Percentiles rank a stretch among this genome's conserved stretches.
These are phyloP conservation scores for Lichtheimia hyalospora DNA, from an alignment of 371 early-diverging fungal genomes.

Conservation along the genomic window DNA sequence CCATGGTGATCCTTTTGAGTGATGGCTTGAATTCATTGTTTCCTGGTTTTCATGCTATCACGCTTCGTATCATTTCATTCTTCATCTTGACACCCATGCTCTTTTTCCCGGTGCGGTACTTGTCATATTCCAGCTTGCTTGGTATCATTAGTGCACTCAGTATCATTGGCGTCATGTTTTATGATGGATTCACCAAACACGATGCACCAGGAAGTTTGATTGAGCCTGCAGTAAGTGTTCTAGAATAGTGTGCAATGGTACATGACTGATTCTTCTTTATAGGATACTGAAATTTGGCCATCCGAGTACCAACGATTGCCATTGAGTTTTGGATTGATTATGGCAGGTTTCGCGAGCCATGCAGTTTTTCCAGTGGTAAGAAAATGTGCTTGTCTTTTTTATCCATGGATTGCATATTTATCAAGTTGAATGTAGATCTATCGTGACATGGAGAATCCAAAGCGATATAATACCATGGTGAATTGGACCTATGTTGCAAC, in stretches of 20 bases:
- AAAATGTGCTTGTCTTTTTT: too few relatives aligned
- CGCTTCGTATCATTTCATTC: conserved; percentile 35
- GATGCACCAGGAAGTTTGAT: conserved; percentile 60
- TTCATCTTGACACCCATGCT: conserved; percentile 47
- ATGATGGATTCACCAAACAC: conserved; percentile 51
- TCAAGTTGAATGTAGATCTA: too few relatives aligned
- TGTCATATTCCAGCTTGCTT: conserved; percentile 51
- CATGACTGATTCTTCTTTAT: conserved; percentile 11
- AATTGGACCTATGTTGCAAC: conserved; percentile 40
- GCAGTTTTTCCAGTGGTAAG: conserved; percentile 48
- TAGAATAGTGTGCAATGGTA: neutral
- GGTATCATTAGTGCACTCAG: conserved; percentile 51
- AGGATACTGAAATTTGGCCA: conserved; percentile 40
- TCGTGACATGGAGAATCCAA: conserved; percentile 51
- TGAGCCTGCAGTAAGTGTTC: conserved; percentile 50
- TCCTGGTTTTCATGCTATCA: conserved; percentile 25
- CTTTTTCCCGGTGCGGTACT: conserved; percentile 48
- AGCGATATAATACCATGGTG: conserved; percentile 39
- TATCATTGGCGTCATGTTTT: conserved; percentile 41
- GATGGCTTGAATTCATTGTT: conserved; percentile 46
- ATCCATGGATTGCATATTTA: too few relatives aligned
- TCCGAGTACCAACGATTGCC: conserved; percentile 32
- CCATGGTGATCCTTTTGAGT: conserved; percentile 42
- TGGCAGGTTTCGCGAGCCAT: conserved; percentile 52
- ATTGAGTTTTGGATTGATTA: conserved; percentile 43